phyloP scores from a whole-genome alignment of 768 basidiomycete species.

The Amanita exitialis region DNA sequence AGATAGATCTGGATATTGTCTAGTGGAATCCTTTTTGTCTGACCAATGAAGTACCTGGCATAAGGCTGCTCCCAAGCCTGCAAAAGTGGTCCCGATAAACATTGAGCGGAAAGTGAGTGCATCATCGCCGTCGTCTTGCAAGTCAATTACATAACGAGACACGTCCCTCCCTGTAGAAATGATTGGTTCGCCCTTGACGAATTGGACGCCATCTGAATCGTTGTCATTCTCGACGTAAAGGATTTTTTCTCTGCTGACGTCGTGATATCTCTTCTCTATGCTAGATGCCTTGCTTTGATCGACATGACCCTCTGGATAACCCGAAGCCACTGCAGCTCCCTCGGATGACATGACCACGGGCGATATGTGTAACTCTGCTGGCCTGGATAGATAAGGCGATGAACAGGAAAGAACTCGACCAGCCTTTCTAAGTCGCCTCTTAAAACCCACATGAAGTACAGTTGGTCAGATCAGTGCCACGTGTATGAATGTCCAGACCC shows the following conservation, averaged over 20 bases:
- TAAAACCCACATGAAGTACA: neutral
- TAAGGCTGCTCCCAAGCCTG: slow-evolving; percentile 33
- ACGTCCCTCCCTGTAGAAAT: slow-evolving; percentile 20
- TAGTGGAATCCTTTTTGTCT: neutral
- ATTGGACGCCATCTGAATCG: neutral
- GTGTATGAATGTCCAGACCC: too few species aligned
- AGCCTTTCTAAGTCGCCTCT: neutral
- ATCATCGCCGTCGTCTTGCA: slow-evolving; percentile 32
- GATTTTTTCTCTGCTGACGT: neutral
- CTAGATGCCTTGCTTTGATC: neutral
- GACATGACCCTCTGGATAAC: neutral
- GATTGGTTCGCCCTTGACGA: slow-evolving; percentile 7
- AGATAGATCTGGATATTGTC: slow-evolving; percentile 34
- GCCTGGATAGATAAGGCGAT: neutral
- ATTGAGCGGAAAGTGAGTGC: slow-evolving; percentile 33
- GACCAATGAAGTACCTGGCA: slow-evolving; percentile 7
- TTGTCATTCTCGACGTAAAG: neutral
- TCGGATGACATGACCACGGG: neutral
- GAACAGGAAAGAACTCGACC: neutral
- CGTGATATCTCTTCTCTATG: neutral
- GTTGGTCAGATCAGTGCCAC: too few species aligned
- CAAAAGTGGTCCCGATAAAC: slow-evolving; percentile 30
- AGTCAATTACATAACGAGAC: slow-evolving; percentile 26
- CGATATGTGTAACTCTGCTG: neutral
- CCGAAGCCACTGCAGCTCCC: neutral